Base-by-base conservation (phyloP, 2,329 filamentous ascomycete genomes). In the Plectosphaerella plurivora region DNA sequence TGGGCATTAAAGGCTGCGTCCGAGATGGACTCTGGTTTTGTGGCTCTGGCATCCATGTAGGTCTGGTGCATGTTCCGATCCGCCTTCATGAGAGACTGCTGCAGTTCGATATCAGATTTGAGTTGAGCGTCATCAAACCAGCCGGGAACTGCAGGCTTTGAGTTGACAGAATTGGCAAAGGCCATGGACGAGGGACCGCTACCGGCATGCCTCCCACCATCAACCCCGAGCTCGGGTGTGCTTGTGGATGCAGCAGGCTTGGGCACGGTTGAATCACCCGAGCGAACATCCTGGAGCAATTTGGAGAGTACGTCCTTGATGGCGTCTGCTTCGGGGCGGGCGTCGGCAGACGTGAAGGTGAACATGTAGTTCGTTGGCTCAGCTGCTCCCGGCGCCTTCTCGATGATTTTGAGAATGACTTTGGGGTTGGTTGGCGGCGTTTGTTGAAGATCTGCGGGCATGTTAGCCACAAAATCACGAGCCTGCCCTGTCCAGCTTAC, bases 351-450 rank as follows among this genome's bases (percentile, higher is more conserved):
- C 53, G 91, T 95, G 72, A 99, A 97, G 58, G 89, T 87, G 68
- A 99, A 97, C 47, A 93, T 83, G 66, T 95, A 90, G 51, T 85
- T 82, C 45, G 86, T 80, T 16, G 89, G 74, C 48, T 87, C 82
- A 25, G 76, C 68, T 24, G 75, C 75, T 46, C 75, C 73, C 33
- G 82, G 71, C 42, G 82, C 71, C 66, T 91, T 88, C 56, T 88
- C 88, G 61, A 97, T 89, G 51, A 99, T 87, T 69, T 94, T 96
- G 54, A 97, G 81, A 79, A 96, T 96, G 50, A 96, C 91, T 76
- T 96, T 97, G 16, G 91, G 77, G 36, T 84, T 86, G n/a, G 79
- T 86, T 55, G 91, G 90, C 12, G 94, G 92, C 1, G 94, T 97
- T 68, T 97, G 93, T 69, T 99, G 93, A 47, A 99, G 82, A 72